phyloP scores from a whole-genome alignment of 2,329 filamentous ascomycete species.

The Aureobasidium sp. region DNA sequence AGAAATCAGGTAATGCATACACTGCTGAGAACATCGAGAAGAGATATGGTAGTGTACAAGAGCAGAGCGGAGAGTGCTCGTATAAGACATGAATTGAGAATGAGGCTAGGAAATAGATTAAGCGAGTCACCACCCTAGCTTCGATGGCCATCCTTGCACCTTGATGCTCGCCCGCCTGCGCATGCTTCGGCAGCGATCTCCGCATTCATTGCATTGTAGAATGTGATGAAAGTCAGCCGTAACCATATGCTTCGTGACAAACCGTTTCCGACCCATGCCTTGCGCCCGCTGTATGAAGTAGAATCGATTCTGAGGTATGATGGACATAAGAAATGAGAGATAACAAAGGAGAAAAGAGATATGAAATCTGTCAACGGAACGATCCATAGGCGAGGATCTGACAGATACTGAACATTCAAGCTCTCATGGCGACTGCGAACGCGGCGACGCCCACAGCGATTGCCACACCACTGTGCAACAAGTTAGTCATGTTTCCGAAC shows the following conservation, averaged over 20 bases:
- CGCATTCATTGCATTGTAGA: conserved; percentile 1
- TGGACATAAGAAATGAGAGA: background rate
- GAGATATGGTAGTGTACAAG: background rate
- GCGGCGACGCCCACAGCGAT: conserved; percentile 10
- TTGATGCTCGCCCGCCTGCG: background rate
- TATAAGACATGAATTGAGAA: background rate
- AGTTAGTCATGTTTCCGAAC: background rate
- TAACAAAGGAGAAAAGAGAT: background rate
- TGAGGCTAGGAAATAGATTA: background rate
- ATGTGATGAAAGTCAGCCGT: background rate
- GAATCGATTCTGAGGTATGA: background rate
- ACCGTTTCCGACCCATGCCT: background rate
- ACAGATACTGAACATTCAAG: background rate
- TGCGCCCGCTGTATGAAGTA: background rate
- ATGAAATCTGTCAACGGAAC: background rate
- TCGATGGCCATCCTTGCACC: background rate
- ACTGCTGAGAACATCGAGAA: no score
- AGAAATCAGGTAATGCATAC: background rate
- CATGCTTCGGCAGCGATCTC: background rate
- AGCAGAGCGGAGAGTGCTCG: background rate
- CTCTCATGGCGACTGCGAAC: background rate
- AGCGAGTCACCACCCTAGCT: background rate
- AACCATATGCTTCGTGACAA: conserved; percentile 4
- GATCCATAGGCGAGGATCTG: background rate
- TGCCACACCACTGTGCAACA: background rate